Evolutionary conservation across 495 filamentous ascomycete species (phyloP).

Genomic region (Podospora tetraspora): DNA sequence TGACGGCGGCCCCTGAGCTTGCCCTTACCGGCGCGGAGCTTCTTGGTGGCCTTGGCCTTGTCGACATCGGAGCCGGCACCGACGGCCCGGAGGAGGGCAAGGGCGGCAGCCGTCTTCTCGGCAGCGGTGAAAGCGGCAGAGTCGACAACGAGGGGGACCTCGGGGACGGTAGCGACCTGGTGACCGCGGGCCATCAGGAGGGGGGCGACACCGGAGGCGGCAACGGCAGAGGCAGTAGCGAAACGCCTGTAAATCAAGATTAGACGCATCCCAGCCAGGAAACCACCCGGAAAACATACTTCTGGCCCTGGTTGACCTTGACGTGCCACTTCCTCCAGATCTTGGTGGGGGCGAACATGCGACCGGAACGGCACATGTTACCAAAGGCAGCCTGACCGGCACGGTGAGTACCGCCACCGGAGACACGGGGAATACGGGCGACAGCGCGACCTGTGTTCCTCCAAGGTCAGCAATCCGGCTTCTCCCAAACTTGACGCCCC

Average conservation of each 20-base stretch:
- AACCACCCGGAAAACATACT: conserved; percentile 48
- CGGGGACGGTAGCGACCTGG: conserved; percentile 83
- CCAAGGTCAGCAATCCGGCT: conserved; percentile 1
- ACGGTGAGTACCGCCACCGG: conserved; percentile 99
- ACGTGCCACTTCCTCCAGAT: conserved; percentile 99
- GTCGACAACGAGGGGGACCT: conserved; percentile 94
- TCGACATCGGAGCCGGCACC: conserved; percentile 85
- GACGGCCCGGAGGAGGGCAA: conserved; percentile 79
- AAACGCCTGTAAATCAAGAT: conserved; percentile 61
- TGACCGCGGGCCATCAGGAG: conserved; percentile 96
- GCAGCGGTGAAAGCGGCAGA: conserved; percentile 74
- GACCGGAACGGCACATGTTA: conserved; percentile 99
- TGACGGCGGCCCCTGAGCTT: conserved; percentile 92
- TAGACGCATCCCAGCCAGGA: background rate
- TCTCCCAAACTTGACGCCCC: background rate
- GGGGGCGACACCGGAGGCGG: conserved; percentile 88
- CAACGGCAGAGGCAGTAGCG: conserved; percentile 92
- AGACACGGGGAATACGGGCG: conserved; percentile 99
- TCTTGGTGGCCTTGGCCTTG: conserved; percentile 90
- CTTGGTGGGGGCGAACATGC: conserved; percentile 99
- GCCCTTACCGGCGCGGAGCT: conserved; percentile 95
- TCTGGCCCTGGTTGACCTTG: conserved; percentile 98
- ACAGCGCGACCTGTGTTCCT: conserved; percentile 79
- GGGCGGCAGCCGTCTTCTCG: conserved; percentile 82
- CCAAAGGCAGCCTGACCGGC: conserved; percentile 99